Base-by-base conservation (phyloP, 2,329 filamentous ascomycete species). In the Talaromyces sp. region DNA sequence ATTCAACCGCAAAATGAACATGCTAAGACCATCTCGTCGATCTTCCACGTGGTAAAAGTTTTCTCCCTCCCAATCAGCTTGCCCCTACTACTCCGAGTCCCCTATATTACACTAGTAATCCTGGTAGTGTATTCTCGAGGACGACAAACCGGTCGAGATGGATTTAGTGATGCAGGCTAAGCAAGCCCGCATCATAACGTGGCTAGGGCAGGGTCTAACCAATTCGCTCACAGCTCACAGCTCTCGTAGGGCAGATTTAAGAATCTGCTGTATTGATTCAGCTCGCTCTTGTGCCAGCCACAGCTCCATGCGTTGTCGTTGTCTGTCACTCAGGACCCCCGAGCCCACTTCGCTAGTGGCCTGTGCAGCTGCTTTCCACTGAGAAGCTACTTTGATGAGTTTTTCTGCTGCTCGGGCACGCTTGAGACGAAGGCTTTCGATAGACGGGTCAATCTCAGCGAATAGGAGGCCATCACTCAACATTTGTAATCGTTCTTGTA, bases 271-370 rank as follows among this genome's bases (percentile, higher is more conserved):
- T 19, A 80, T 72, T 57, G 73, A 70, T 35, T 71, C 74, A 59
- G 79, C 79, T 72, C 80, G 70, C 68, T 82, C 80, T 48, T 68
- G 68, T 19, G 70, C 69, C 56, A 74, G 70, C 80, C 80, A 82
- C 27, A 62, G 59, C 61, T 68, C 67, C 39, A 79, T 65, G 47
- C 50, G 58, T 56, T 66, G 65, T 31, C 67, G 69, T 14, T 77
- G 63, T 31, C 62, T 66, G 22, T 70, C 67, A 22, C 66, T 63
- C 57, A 76, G 61, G 19, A 14, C 61, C 37, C 52, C 39, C 31
- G 14, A 50, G 50, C 50, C 65, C 60, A 22, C 58, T 13, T 16
- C 19, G 14, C 39, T 54, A 27, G 41, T 39, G 43, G 22, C 37
- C 27, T 43, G 27, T 68, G 22, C 13, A 50, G 22, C 27, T 22